Percentiles rank a stretch among this genome's conserved stretches.
Conservation (phyloP, 139 green algal genomes). For the Tetradesmus obliquus region DNA sequence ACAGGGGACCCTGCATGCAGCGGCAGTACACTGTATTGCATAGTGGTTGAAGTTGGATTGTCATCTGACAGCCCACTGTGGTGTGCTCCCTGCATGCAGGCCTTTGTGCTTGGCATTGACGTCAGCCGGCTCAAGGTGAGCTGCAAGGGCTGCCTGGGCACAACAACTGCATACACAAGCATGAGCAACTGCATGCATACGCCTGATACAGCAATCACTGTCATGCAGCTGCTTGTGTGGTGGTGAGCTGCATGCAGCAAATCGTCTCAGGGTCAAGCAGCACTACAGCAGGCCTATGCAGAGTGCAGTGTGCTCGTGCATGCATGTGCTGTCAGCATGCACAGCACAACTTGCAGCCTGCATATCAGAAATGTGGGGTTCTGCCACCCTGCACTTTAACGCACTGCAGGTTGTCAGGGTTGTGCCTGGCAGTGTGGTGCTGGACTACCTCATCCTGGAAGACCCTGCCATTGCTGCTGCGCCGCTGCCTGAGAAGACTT, state of each 20-base stretch:
- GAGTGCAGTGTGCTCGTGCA: too few species aligned
- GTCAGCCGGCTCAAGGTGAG: slow-evolving; percentile 32
- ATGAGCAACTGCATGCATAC: too few species aligned
- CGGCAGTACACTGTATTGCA: too few species aligned
- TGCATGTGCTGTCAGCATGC: neutral
- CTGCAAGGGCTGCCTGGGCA: too few species aligned
- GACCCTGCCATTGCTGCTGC: slow-evolving; percentile 9
- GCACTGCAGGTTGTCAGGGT: slow-evolving; percentile 24
- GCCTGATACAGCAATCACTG: too few species aligned
- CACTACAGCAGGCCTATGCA: too few species aligned
- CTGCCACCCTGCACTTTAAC: neutral
- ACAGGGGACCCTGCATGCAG: too few species aligned
- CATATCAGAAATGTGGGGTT: neutral
- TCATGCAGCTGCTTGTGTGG: too few species aligned
- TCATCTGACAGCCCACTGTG: slow-evolving; percentile 37
- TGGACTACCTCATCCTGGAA: slow-evolving; percentile 36
- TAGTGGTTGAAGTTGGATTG: neutral
- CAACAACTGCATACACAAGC: too few species aligned
- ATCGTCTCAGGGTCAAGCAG: too few species aligned
- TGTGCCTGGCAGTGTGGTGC: neutral
- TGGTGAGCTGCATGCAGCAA: too few species aligned
- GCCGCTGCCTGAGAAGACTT: slow-evolving; percentile 1
- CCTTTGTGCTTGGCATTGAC: slow-evolving; percentile 51
- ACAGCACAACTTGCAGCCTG: neutral
- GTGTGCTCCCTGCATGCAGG: slow-evolving; percentile 46